Evolutionary conservation across 805 yeast species (phyloP), one percentile per base, ranked within the genome.

Genomic region (Barnettozyma salicaria): DNA sequence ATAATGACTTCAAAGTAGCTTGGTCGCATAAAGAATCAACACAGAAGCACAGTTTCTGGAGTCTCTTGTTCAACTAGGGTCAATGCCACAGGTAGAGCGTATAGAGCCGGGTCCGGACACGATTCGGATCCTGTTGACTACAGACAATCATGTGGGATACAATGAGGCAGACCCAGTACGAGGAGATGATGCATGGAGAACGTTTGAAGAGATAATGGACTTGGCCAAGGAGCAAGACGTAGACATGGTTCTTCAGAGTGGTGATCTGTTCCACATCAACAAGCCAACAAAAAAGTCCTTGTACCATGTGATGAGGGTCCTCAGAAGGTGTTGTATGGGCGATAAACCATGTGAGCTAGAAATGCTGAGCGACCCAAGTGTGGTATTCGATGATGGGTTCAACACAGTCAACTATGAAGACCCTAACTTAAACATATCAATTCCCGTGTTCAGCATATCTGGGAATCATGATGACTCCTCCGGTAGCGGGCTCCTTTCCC

Each of bases 401-500:
- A 73, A 78, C 34, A 72, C 74, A 38, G 83, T 89, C 19, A 88
- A 88, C 53, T 94, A 85, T 56, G 92, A 86, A 53, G 97, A 92
- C 57, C 87, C 90, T 2, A 87, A 92, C 57, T 60, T 86, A 42
- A 92, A 92, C 58, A 80, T 92, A 3, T 78, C 95, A 0, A 72
- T 89, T 12, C 98, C 98, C 0, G 73, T 92, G 7, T 87, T 92
- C 65, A 90, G 89, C 6, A 90, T 92, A 4, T 78, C 90, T 31
- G 98, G 98, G 3, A 92, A 92, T 52, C 98, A 92, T 57, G 98
- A 92, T 59, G 97, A 92, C 60, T 86, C 96, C 4, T 84, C 95
- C 0, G 97, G 97, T 1, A 84, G 78, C 36, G 80, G 81, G 17
- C 61, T 85, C 37, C 63, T 92, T 11, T 78, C 89, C 37, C 95